Conservation (phyloP, 73 alveolate genomes). For the Blepharisma japonicum region DNA sequence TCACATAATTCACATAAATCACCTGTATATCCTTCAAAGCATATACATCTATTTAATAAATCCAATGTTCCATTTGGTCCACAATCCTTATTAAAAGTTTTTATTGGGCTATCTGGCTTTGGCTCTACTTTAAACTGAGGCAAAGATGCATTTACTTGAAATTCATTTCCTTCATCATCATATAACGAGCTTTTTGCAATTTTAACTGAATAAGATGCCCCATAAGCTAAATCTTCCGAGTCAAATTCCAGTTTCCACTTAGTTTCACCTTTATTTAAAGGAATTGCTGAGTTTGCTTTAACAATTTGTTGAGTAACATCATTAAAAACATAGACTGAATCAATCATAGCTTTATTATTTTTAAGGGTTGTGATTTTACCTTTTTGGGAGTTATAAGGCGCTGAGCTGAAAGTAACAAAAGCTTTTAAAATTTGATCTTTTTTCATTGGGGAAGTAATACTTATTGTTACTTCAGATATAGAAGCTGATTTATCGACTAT, state of each 20-base stretch:
- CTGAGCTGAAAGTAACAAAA: conserved; percentile 1
- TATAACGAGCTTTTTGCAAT: neutral
- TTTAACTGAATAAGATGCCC: neutral
- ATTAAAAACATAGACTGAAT: neutral
- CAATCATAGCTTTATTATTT: neutral
- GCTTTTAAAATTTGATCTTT: neutral
- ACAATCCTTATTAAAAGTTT: neutral
- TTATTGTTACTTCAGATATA: neutral
- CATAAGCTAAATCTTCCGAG: conserved; percentile 18
- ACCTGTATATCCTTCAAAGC: conserved; percentile 11
- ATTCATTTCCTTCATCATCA: neutral
- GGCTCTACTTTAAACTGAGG: neutral
- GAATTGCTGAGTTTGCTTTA: neutral
- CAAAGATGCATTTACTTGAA: neutral
- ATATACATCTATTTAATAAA: neutral
- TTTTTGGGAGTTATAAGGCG: conserved; percentile 7
- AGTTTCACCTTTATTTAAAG: neutral
- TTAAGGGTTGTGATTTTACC: conserved; percentile 5
- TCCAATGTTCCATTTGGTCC: neutral
- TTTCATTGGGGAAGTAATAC: neutral
- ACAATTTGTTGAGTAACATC: neutral
- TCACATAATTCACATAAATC: neutral
- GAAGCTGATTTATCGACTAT: neutral
- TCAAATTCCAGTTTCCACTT: neutral
- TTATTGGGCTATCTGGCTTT: neutral